Conservation (phyloP, 257 asterid species). For the Solanum boliviense region DNA sequence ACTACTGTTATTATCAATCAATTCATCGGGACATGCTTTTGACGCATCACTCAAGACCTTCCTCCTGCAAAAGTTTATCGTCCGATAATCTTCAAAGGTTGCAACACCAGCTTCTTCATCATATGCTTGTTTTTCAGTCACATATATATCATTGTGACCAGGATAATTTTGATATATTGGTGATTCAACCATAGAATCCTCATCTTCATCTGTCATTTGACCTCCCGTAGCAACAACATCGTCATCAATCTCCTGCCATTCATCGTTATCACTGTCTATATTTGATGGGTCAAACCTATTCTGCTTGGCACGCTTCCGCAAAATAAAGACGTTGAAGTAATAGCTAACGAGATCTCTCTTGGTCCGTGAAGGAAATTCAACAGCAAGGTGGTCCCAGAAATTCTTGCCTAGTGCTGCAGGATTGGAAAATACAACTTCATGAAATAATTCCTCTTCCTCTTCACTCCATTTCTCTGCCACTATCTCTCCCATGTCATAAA, state of each 20-base stretch:
- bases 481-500: conserved; percentile 25
- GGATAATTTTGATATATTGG: conserved; percentile 5
- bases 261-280: conserved; percentile 33
- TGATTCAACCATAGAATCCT: conserved; percentile 17
- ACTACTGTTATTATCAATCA: not conserved
- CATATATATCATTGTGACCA: conserved; percentile 1
- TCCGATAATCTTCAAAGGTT: not conserved
- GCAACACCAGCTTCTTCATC: not conserved
- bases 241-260: conserved; percentile 10
- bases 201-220: conserved; percentile 4
- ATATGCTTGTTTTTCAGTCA: not conserved
- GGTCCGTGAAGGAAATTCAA: conserved; percentile 22
- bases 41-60: not conserved
- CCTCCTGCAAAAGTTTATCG: not conserved
- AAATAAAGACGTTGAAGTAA: conserved; percentile 30
- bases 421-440: conserved; percentile 20
- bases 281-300: conserved; percentile 14
- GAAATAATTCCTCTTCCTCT: conserved; percentile 23
- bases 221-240: conserved; percentile 10
- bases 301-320: conserved; percentile 29
- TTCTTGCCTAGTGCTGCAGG: conserved; percentile 17
- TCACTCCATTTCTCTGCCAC: conserved; percentile 24
- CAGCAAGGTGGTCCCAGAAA: conserved; percentile 21
- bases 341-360: conserved; percentile 26
- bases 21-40: not conserved